phyloP scores from a whole-genome alignment of 2,329 filamentous ascomycete genomes.

The Aphanoascus verrucosus region DNA sequence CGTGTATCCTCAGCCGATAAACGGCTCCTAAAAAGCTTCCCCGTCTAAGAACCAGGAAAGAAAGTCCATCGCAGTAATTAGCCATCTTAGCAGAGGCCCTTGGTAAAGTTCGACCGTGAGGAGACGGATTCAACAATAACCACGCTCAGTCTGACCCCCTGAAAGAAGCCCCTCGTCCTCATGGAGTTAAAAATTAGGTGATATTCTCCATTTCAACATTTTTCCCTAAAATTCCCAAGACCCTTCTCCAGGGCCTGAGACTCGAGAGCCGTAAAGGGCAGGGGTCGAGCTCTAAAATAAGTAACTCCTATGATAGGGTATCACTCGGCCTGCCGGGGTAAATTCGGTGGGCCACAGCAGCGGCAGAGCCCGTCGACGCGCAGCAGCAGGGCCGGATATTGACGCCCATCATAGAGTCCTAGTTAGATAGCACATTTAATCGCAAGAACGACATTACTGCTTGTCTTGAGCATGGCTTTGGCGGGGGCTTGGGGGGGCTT shows the following conservation, averaged over 20 bases:
- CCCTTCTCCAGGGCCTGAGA: no score
- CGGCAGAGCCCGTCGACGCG: not conserved
- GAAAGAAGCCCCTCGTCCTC: not conserved
- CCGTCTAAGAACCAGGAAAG: no score
- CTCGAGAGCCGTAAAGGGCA: no score
- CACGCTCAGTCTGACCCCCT: not conserved
- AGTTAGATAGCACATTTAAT: not conserved
- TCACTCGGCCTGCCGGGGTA: constrained; percentile 6
- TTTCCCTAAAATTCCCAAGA: not conserved
- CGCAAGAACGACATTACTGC: not conserved
- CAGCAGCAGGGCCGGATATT: not conserved
- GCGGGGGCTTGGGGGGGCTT: no score
- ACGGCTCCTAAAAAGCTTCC: no score
- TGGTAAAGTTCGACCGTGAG: no score
- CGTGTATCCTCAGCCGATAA: no score
- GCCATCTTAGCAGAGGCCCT: no score
- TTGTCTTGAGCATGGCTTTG: no score
- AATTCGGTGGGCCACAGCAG: not conserved
- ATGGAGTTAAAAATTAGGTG: not conserved
- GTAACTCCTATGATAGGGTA: not conserved
- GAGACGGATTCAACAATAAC: not conserved
- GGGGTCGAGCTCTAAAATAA: no score
- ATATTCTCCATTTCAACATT: not conserved
- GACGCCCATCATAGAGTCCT: no score
- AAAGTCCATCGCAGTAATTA: no score